Percentiles rank a stretch among this genome's conserved stretches.
These are phyloP conservation scores for Tylopilus sp. DNA, from an alignment of 768 basidiomycete genomes.

Conservation along the genomic window DNA sequence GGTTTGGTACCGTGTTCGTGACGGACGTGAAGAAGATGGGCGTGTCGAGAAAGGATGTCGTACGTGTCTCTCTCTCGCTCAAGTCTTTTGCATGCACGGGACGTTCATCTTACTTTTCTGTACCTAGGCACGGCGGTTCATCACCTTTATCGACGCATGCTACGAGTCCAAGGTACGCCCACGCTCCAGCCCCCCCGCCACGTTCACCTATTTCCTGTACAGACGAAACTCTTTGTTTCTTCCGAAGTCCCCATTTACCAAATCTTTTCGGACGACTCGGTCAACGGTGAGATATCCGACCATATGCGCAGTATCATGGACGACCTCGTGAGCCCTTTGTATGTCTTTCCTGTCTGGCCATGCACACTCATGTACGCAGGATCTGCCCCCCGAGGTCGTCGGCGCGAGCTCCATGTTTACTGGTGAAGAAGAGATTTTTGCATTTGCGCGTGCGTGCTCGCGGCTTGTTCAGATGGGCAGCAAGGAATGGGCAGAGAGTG, in stretches of 20 bases:
- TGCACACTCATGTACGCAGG: constrained; percentile 40
- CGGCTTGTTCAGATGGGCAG: constrained; percentile 88
- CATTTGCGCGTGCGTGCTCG: constrained; percentile 91
- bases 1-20: constrained; percentile 85
- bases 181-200: background rate
- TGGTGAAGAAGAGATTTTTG: constrained; percentile 96
- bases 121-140: constrained; percentile 83
- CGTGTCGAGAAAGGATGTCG: constrained; percentile 82
- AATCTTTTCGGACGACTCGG: constrained; percentile 77
- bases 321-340: constrained; percentile 63
- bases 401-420: constrained; percentile 88
- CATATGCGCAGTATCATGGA: constrained; percentile 96
- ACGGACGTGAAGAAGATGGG: constrained; percentile 87
- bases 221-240: constrained; percentile 89
- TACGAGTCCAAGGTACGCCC: constrained; percentile 77
- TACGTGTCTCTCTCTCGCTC: constrained; percentile 26
- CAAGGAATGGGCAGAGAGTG: constrained; percentile 71
- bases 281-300: constrained; percentile 52
- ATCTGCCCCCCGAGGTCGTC: constrained; percentile 70
- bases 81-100: background rate
- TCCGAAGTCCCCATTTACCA: constrained; percentile 90
- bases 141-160: constrained; percentile 96
- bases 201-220: constrained; percentile 48
- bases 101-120: background rate
- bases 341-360: background rate